Evolutionary conservation across 2,329 filamentous ascomycete species (phyloP).

Genomic region (Verticillium klebahnii): DNA sequence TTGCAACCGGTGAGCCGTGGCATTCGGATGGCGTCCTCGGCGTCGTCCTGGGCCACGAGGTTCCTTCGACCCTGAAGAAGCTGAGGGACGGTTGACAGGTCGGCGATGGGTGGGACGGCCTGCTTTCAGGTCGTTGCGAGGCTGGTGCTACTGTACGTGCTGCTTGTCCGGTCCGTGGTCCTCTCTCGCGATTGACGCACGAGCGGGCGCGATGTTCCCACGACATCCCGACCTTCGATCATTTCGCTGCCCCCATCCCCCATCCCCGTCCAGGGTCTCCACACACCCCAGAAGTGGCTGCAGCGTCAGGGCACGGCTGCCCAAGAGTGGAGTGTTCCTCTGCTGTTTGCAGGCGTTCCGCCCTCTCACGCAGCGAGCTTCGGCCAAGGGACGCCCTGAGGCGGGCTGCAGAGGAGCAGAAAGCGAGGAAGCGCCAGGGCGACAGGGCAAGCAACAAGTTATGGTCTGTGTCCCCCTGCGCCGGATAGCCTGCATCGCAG

Average conservation of each 20-base stretch:
- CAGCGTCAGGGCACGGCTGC: background rate
- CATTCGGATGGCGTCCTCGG: background rate
- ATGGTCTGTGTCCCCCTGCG: background rate
- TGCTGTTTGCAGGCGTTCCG: background rate
- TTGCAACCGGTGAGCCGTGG: background rate
- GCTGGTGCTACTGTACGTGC: background rate
- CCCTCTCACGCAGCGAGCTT: background rate
- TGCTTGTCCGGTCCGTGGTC: background rate
- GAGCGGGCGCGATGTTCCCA: background rate
- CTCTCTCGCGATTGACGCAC: background rate
- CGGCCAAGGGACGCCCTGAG: background rate
- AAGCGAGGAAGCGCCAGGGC: background rate
- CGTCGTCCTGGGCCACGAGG: background rate
- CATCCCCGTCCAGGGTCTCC: background rate
- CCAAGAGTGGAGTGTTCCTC: background rate
- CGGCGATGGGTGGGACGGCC: background rate
- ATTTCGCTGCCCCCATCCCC: background rate
- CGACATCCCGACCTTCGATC: background rate
- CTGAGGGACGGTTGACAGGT: background rate
- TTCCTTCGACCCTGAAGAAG: background rate
- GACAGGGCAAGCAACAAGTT: background rate
- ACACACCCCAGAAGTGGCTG: background rate
- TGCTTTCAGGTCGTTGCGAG: background rate
- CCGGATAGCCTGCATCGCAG: background rate
- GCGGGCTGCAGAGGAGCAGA: background rate